These are phyloP conservation scores for Neurospora sp. DNA, from an alignment of 495 filamentous ascomycete species.

Conservation along the genomic window DNA sequence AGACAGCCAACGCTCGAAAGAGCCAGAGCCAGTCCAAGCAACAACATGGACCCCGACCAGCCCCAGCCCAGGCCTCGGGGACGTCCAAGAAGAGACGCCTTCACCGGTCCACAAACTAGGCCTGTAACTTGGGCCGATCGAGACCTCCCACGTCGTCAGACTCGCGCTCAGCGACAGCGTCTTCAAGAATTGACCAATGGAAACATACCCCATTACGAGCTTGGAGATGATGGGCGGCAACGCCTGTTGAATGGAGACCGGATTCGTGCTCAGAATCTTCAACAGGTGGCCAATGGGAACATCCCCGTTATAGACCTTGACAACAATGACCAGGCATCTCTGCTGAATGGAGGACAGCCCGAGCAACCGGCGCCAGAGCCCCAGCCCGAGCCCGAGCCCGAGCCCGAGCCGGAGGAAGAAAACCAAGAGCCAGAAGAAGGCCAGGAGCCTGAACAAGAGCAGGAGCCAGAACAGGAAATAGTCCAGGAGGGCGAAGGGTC, in stretches of 20 bases:
- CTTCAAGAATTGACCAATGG: background rate
- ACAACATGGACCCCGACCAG: background rate
- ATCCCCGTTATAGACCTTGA: background rate
- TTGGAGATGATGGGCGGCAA: background rate
- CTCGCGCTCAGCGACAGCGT: background rate
- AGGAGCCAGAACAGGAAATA: background rate
- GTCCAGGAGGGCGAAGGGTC: background rate
- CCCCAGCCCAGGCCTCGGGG: background rate
- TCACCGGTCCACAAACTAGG: background rate
- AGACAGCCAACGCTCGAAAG: background rate
- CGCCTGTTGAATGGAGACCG: background rate
- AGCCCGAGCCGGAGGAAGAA: background rate
- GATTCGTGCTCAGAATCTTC: background rate
- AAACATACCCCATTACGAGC: background rate
- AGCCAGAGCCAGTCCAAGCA: background rate
- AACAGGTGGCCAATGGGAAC: background rate
- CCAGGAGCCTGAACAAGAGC: background rate
- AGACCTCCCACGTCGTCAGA: background rate
- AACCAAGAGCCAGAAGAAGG: background rate
- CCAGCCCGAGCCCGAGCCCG: background rate
- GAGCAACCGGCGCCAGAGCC: background rate
- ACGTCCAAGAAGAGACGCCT: background rate
- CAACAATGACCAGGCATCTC: background rate
- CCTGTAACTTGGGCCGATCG: background rate
- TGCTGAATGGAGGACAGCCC: background rate